phyloP scores from a whole-genome alignment of 805 yeast species.

The Zygosaccharomyces kombuchaensis region DNA sequence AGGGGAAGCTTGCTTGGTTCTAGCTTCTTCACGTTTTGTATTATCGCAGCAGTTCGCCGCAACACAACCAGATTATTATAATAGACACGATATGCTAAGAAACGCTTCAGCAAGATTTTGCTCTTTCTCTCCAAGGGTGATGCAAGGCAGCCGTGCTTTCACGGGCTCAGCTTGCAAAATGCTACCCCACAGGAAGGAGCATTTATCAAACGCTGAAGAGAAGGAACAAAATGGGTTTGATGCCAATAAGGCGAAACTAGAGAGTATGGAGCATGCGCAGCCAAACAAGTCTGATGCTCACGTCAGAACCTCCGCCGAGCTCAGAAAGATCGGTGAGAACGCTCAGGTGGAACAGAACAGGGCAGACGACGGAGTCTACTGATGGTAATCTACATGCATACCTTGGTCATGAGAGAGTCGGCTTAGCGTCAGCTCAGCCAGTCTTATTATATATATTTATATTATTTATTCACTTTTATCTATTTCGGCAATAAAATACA shows the following conservation, averaged over 20 bases:
- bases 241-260: constrained; percentile 27
- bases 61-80: neutral
- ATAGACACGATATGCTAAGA: constrained; percentile 1
- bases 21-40: neutral
- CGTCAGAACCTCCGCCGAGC: constrained; percentile 22
- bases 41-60: neutral
- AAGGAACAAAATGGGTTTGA: constrained; percentile 28
- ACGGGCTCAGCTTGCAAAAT: constrained; percentile 6
- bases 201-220: constrained; percentile 19
- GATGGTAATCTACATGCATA: neutral
- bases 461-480: neutral
- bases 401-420: constrained; percentile 6
- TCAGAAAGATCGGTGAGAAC: constrained; percentile 31
- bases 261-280: constrained; percentile 27
- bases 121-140: neutral
- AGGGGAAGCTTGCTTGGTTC: neutral
- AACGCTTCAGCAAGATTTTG: neutral
- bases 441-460: constrained; percentile 1
- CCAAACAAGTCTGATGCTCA: constrained; percentile 9
- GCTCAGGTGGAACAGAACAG: constrained; percentile 35
- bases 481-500: too few relatives aligned
- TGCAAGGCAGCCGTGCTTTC: constrained; percentile 5
- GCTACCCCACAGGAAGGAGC: constrained; percentile 18
- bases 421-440: neutral
- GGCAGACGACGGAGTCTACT: constrained; percentile 36